phyloP scores from a whole-genome alignment of 495 filamentous ascomycete species.

The Daldinia bambusicola region DNA sequence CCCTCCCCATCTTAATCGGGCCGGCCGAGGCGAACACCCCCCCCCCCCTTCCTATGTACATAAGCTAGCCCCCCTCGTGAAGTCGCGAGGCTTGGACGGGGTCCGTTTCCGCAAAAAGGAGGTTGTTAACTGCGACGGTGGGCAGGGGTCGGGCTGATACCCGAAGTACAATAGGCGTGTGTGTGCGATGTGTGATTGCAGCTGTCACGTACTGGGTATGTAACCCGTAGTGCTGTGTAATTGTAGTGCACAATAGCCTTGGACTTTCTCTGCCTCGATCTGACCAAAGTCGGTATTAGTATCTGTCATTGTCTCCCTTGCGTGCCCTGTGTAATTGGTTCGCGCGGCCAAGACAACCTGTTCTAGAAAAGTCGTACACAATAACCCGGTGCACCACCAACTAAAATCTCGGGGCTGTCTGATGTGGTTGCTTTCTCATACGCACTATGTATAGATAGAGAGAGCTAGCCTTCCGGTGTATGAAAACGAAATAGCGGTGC shows the following conservation, averaged over 20 bases:
- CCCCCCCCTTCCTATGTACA: constrained; percentile 14
- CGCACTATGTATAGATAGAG: too few species aligned
- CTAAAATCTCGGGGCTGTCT: constrained; percentile 7
- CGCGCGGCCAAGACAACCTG: constrained; percentile 34
- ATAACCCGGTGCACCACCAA: neutral
- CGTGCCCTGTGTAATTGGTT: constrained; percentile 10
- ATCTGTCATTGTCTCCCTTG: neutral
- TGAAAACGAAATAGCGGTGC: constrained; percentile 17
- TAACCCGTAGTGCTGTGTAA: neutral
- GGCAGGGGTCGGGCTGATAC: constrained; percentile 33
- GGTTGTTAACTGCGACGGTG: constrained; percentile 17
- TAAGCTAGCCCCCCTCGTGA: constrained; percentile 21
- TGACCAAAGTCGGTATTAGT: constrained; percentile 5
- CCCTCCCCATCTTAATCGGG: constrained; percentile 37
- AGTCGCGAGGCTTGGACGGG: constrained; percentile 33
- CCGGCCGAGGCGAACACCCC: constrained; percentile 35
- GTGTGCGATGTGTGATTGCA: neutral
- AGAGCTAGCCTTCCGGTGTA: constrained; percentile 13
- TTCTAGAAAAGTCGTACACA: constrained; percentile 38
- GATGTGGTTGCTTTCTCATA: constrained; percentile 18
- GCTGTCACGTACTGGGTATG: neutral
- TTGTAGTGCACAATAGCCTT: neutral
- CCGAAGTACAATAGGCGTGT: neutral
- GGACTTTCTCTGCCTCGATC: neutral
- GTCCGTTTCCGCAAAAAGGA: constrained; percentile 39